phyloP scores from a whole-genome alignment of 2,329 filamentous ascomycete genomes.

The Sporothrix curviconia region DNA sequence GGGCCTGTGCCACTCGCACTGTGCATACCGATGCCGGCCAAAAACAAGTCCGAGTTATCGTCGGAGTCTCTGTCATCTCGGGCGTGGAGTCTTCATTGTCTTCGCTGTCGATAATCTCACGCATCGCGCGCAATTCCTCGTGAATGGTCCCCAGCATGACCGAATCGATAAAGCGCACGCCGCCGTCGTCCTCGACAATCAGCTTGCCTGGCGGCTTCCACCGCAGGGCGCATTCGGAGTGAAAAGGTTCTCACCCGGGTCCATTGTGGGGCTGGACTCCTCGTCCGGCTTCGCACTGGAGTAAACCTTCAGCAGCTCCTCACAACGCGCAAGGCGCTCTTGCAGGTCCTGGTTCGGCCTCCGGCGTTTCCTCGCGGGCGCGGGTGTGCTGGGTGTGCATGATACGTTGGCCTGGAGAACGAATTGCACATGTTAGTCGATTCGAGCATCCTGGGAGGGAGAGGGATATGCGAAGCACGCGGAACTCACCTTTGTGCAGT shows the following conservation, averaged over 20 bases:
- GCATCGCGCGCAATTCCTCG: conserved; percentile 54
- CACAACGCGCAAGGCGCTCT: conserved; percentile 52
- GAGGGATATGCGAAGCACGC: no score
- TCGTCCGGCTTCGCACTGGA: conserved; percentile 31
- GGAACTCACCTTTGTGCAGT: conserved; percentile 49
- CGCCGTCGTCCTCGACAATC: conserved; percentile 48
- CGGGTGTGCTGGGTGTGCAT: conserved; percentile 54
- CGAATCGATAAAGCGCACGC: conserved; percentile 52
- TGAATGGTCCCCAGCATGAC: conserved; percentile 48
- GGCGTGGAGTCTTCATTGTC: conserved; percentile 38
- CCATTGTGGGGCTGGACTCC: conserved; percentile 21
- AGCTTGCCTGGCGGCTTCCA: conserved; percentile 48
- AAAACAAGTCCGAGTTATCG: conserved; percentile 44
- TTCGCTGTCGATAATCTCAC: conserved; percentile 51
- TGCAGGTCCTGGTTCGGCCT: conserved; percentile 56
- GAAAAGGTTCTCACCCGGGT: conserved; percentile 21
- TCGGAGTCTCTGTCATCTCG: conserved; percentile 41
- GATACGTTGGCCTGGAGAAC: conserved; percentile 48
- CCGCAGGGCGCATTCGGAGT: conserved; percentile 27
- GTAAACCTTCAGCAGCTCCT: conserved; percentile 53
- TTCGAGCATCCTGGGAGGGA: neutral
- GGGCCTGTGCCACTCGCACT: neutral
- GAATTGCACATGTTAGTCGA: no score
- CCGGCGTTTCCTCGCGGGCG: conserved; percentile 52
- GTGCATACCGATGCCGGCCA: conserved; percentile 26